Percentiles rank a stretch among this genome's conserved stretches.
Conservation (phyloP, 148 eudicot genomes). For the Cornus controversa region DNA sequence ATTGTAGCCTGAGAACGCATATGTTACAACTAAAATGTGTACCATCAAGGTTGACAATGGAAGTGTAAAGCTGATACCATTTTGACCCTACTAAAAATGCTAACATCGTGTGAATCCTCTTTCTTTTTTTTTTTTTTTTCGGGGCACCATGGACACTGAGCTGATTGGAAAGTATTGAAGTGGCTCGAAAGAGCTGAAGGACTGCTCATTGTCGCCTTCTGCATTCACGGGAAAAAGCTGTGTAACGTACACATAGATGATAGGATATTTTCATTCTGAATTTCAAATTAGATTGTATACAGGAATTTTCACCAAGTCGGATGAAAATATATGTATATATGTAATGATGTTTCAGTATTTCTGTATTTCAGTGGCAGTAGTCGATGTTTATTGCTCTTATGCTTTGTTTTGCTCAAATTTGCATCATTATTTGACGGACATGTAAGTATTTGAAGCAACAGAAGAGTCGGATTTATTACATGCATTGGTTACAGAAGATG, state of each 20-base stretch:
- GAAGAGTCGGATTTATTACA: too few relatives aligned
- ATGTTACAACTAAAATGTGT: slow-evolving; percentile 49
- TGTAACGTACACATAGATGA: slow-evolving; percentile 4
- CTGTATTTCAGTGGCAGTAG: neutral
- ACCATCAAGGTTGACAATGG: slow-evolving; percentile 26
- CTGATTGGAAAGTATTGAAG: neutral
- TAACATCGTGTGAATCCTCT: slow-evolving; percentile 16
- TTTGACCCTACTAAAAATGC: slow-evolving; percentile 8
- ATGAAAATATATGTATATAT: slow-evolving; percentile 13
- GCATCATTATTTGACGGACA: too few relatives aligned
- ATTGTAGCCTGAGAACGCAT: slow-evolving; percentile 70
- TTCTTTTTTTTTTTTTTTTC: neutral
- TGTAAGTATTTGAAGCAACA: too few relatives aligned
- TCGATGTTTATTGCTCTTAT: neutral
- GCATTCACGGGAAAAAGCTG: neutral
- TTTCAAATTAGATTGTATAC: neutral
- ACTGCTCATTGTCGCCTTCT: neutral
- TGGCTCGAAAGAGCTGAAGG: neutral
- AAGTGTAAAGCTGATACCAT: slow-evolving; percentile 31
- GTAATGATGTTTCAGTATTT: slow-evolving; percentile 2
- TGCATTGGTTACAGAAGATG: too few relatives aligned
- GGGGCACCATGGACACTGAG: neutral
- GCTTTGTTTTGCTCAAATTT: too few relatives aligned
- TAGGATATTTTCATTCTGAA: neutral
- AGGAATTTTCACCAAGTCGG: neutral